Conservation (phyloP, 1,284 basidiomycete genomes). For the Polyporus tsugae region DNA sequence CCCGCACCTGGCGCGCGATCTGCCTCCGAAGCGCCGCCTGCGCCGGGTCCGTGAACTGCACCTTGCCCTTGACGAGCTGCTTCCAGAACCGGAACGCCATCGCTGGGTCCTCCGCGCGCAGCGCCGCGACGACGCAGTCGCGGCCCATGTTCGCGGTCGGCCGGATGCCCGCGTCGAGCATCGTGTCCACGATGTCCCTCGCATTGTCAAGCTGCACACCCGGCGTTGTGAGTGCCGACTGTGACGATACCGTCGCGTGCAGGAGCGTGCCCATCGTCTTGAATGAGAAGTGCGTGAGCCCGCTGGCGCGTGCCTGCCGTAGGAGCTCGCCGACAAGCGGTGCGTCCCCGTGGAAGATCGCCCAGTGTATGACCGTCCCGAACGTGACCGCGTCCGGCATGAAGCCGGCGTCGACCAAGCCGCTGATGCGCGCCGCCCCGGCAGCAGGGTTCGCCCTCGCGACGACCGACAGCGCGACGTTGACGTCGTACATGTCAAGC, state of each 20-base stretch:
- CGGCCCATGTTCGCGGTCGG: slow-evolving; percentile 57
- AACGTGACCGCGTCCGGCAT: slow-evolving; percentile 60
- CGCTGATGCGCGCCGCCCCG: slow-evolving; percentile 55
- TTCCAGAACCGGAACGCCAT: slow-evolving; percentile 71
- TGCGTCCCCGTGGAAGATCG: slow-evolving; percentile 53
- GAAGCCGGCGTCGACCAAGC: slow-evolving; percentile 57
- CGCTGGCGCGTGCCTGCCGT: slow-evolving; percentile 45
- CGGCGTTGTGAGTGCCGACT: slow-evolving; percentile 36
- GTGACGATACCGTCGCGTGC: slow-evolving; percentile 47
- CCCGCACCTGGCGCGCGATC: slow-evolving; percentile 48
- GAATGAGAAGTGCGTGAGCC: slow-evolving; percentile 47
- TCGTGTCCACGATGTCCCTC: slow-evolving; percentile 51
- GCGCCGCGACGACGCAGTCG: slow-evolving; percentile 57
- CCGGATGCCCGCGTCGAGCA: slow-evolving; percentile 46
- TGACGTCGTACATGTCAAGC: slow-evolving; percentile 69
- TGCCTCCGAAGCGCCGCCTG: slow-evolving; percentile 51
- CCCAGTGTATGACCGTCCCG: slow-evolving; percentile 67
- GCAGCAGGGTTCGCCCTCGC: slow-evolving; percentile 55
- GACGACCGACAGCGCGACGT: slow-evolving; percentile 64
- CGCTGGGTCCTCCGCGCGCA: slow-evolving; percentile 54
- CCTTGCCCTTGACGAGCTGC: slow-evolving; percentile 52
- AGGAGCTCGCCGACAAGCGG: slow-evolving; percentile 55
- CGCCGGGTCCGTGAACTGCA: slow-evolving; percentile 57
- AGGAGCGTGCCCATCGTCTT: slow-evolving; percentile 60
- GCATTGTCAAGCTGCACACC: slow-evolving; percentile 50